These are phyloP conservation scores for Arthrobotrys conoides DNA, from an alignment of 2,329 filamentous ascomycete genomes.

Conservation along the genomic window DNA sequence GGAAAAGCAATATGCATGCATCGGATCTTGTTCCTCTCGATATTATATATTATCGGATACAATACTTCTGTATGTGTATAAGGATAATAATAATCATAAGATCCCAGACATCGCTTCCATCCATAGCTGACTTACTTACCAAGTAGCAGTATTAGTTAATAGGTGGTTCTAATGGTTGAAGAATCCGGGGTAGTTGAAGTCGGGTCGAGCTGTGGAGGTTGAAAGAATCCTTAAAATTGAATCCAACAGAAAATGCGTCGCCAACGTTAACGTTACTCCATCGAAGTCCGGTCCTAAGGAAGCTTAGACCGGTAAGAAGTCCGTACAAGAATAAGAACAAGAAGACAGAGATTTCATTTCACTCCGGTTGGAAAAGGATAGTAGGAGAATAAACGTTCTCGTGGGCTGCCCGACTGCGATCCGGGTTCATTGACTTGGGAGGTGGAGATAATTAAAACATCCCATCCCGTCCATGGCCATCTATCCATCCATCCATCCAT, in stretches of 20 bases:
- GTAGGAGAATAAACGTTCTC: constrained; percentile 12
- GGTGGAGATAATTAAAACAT: constrained; percentile 10
- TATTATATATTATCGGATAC: background rate
- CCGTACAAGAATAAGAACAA: too few relatives aligned
- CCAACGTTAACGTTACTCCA: background rate
- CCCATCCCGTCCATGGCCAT: too few relatives aligned
- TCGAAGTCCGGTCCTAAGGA: background rate
- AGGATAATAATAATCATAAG: background rate
- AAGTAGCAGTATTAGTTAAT: too few relatives aligned
- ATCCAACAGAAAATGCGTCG: background rate
- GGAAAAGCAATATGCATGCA: constrained; percentile 27
- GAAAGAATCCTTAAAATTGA: too few relatives aligned
- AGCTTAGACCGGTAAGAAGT: background rate
- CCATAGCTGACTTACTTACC: background rate
- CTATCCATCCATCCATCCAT: background rate
- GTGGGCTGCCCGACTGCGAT: constrained; percentile 6
- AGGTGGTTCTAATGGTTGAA: too few relatives aligned
- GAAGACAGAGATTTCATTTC: constrained; percentile 4
- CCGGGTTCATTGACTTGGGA: constrained; percentile 10
- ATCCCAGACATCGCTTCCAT: constrained; percentile 1
- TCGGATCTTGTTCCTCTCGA: background rate
- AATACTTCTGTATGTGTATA: too few relatives aligned
- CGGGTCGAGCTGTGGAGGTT: too few relatives aligned
- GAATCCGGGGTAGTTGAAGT: too few relatives aligned
- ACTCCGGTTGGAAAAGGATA: constrained; percentile 13